Conservation (phyloP, 345 rosid species). For the Populus pruinosa region DNA sequence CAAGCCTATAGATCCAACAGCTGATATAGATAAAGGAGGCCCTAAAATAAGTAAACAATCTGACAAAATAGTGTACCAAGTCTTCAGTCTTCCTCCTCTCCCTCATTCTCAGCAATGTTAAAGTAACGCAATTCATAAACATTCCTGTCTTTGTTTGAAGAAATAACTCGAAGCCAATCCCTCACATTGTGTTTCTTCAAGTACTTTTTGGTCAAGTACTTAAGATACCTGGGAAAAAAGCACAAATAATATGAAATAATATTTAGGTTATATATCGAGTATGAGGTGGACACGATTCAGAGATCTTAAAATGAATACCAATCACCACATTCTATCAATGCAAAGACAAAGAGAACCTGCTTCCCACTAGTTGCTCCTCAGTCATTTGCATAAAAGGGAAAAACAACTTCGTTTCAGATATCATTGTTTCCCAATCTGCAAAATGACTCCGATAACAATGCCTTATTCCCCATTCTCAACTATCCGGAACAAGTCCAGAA, state of each 20-base stretch:
- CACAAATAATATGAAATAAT: not conserved
- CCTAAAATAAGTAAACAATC: constrained; percentile 3
- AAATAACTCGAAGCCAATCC: constrained; percentile 32
- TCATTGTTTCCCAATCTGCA: no score
- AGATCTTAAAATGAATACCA: not conserved
- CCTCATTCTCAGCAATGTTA: constrained; percentile 30
- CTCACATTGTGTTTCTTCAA: constrained; percentile 35
- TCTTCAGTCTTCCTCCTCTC: constrained; percentile 28
- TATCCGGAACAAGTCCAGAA: not conserved
- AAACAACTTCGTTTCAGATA: not conserved
- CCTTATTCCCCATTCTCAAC: not conserved
- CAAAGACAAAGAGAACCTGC: not conserved
- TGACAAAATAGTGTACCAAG: not conserved
- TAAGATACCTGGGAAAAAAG: constrained; percentile 15
- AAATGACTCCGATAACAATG: not conserved
- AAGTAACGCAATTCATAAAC: constrained; percentile 29
- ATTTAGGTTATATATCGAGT: not conserved
- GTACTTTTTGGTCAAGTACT: constrained; percentile 32
- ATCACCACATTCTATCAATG: not conserved
- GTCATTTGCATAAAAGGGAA: not conserved
- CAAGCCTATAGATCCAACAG: constrained; percentile 1
- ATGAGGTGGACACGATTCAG: not conserved
- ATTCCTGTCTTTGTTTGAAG: constrained; percentile 31
- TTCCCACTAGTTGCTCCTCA: not conserved
- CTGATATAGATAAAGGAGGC: not conserved